Evolutionary conservation across 768 basidiomycete species (phyloP), one percentile per base, ranked within the genome.

Genomic region (Pulveroboletus sp.): DNA sequence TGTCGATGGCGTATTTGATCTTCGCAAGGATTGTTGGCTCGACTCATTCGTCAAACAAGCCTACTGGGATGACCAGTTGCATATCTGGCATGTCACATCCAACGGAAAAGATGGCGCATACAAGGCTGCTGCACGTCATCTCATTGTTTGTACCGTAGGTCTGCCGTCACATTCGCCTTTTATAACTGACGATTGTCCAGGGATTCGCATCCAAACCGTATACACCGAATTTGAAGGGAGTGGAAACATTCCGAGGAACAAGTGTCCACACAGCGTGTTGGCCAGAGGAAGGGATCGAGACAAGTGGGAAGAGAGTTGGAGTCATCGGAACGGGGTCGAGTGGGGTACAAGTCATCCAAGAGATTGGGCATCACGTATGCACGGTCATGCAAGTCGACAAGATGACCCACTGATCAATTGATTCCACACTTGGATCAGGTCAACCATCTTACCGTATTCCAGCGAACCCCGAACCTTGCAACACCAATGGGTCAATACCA

Each of bases 271-370:
- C 53, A 1, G 47, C 37, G 2, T 46, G 57, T 0, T 57, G 56
- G 56, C 56, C 56, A n/a, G 48, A 53, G 21, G 46, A 48, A 17
- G 57, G 57, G 6, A 59, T 59, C 13, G 42, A 55, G 14, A 59
- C 42, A 1, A 31, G 0, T 11, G 45, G 57, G 1, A 55, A 59
- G 17, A 46, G 37, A 10, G 57, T 59, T 9, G 57, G 57, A 8
- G n/a, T 59, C 5, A 59, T 59, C 5, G 57, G 57, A 1, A 59
- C 57, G 0, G 57, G 57, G 28, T 41, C 57, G 6, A 56, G 57
- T n/a, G 57, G 49, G 0, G 50, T 59, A 4, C 58, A 59, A 36
- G 37, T 46, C 2, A 50, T 45, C 17, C 57, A 56, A 48, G 58
- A 50, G 13, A 47, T 60, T 8, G 57, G 54, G 7, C 24, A 0